phyloP scores from a whole-genome alignment of 257 asterid species.

The Plantago major region DNA sequence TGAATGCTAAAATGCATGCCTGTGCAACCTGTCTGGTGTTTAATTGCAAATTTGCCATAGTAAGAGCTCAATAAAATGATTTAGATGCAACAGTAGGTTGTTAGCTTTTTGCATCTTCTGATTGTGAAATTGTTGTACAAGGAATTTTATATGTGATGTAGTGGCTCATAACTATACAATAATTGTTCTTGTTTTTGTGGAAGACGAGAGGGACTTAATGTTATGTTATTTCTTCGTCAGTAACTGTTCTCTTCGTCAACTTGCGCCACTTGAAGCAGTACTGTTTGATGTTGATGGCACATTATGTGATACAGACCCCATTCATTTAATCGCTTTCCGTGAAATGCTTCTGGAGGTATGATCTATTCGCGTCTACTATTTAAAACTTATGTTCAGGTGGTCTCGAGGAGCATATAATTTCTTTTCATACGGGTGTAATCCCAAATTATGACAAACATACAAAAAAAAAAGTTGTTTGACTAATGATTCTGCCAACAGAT shows the following conservation, averaged over 20 bases:
- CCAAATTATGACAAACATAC: too few species aligned
- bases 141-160: background rate
- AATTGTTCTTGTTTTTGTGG: background rate
- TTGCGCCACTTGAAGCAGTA: slow-evolving; percentile 93
- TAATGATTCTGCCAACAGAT: slow-evolving; percentile 41
- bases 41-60: too few species aligned
- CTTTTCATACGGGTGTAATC: background rate
- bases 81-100: too few species aligned
- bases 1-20: too few species aligned
- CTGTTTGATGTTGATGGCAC: slow-evolving; percentile 93
- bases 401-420: background rate
- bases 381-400: too few species aligned
- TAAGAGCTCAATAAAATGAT: too few species aligned
- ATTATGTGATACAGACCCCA: slow-evolving; percentile 86
- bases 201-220: slow-evolving; percentile 18
- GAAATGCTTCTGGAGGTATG: slow-evolving; percentile 74
- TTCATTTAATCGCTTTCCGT: slow-evolving; percentile 64
- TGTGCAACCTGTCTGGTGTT: too few species aligned
- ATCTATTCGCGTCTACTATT: background rate
- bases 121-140: background rate
- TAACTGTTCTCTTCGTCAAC: slow-evolving; percentile 42
- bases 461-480: too few species aligned
- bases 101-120: too few species aligned
- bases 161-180: slow-evolving; percentile 7
- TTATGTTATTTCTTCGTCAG: slow-evolving; percentile 41